Evolutionary conservation across 192 early-diverging fungal genomes (phyloP).

Genomic region (Piromyces sp.): DNA sequence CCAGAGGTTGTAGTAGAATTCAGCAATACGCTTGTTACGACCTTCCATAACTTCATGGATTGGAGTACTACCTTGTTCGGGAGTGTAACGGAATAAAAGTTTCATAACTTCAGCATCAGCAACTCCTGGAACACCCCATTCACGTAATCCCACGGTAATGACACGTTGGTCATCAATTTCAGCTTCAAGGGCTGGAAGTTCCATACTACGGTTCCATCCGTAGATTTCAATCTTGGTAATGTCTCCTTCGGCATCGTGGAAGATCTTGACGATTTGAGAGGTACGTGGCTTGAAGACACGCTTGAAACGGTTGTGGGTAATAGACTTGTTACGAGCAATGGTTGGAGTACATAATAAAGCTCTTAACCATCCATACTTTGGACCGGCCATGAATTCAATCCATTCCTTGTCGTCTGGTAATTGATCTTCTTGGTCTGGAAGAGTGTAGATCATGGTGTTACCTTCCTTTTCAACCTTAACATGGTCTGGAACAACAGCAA

Average conservation of each 20-base stretch:
- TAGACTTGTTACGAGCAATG: slow-evolving; percentile 55
- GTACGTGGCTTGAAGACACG: neutral
- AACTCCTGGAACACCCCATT: slow-evolving; percentile 43
- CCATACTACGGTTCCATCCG: neutral
- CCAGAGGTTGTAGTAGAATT: slow-evolving; percentile 75
- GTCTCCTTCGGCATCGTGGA: neutral
- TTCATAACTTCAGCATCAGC: slow-evolving; percentile 43
- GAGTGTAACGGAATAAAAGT: slow-evolving; percentile 65
- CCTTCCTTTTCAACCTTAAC: slow-evolving; percentile 17
- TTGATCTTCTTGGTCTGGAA: slow-evolving; percentile 23
- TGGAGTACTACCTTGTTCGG: slow-evolving; percentile 54
- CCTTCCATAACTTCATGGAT: slow-evolving; percentile 80
- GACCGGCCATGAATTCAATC: slow-evolving; percentile 56
- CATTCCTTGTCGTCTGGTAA: slow-evolving; percentile 40
- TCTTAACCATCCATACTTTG: slow-evolving; percentile 59
- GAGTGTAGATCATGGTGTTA: slow-evolving; percentile 29
- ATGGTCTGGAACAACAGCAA: slow-evolving; percentile 17
- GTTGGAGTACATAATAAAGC: slow-evolving; percentile 58
- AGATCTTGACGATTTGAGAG: neutral
- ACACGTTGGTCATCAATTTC: slow-evolving; percentile 20
- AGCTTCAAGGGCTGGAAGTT: slow-evolving; percentile 24
- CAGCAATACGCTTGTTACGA: slow-evolving; percentile 64
- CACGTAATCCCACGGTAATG: slow-evolving; percentile 22
- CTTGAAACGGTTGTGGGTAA: neutral
- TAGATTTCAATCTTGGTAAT: neutral